Evolutionary conservation across 2,329 filamentous ascomycete species (phyloP), one percentile per base, ranked within the genome.

Genomic region (Talaromyces sp.): DNA sequence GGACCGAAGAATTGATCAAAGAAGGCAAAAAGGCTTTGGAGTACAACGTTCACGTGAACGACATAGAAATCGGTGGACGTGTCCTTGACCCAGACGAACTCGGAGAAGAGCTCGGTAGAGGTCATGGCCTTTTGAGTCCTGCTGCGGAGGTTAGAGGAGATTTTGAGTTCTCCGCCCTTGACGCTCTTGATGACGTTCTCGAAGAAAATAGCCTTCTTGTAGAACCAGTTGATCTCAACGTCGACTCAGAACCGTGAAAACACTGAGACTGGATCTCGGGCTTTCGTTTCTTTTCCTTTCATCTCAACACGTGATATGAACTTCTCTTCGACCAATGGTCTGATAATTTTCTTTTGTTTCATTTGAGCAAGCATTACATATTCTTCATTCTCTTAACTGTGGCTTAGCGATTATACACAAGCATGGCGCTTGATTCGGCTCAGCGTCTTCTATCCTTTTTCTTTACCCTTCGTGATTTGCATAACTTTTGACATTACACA

Each of bases 1-100:
- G 92, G 86, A 96, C 93, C 0, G 94, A 99, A 74, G 89, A 91
- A 68, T 84, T 99, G 52, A 97, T 99, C 75, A 89, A 87, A 58
- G 93, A 97, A 70, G 95, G 90, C 6, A 90, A 88, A 73, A 94
- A 92, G 74, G 95, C 95, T 0, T 84, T 99, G 2, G 89, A 90
- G 57, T 97, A 97, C 74, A 84, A 86, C 65, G 91, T 97, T 31
- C 85, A 85, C 35, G 86, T 90, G 9, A 91, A 88, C 69, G 94
- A 98, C 72, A 84, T 96, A 39, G 86, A 91, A 71, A 80, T 97
- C 3, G 92, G 93, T 13, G 93, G 93, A 0, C 86, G 92, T 24
- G 90, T 97, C 1, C 82, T 97, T 3, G 83, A 85, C 2, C 83
- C 85, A 0, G 90, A 94, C 67, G 90, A 93, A 57, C 57, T 74